Evolutionary conservation across 208 protist genomes (phyloP).

Genomic region (Trypanosoma platydactyli): DNA sequence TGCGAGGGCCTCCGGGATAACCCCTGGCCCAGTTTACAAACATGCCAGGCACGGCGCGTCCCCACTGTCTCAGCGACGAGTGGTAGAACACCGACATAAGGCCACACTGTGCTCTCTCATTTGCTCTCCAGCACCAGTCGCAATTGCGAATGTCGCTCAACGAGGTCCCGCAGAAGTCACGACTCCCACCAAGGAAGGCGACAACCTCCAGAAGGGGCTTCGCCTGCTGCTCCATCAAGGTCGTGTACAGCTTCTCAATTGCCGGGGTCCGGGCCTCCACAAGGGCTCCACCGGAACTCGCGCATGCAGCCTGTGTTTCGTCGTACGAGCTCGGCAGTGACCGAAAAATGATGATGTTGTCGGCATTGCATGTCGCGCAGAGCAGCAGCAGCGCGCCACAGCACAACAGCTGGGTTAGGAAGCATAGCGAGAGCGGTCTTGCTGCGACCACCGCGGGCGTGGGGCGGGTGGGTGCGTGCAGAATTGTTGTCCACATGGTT

Average conservation of each 20-base stretch:
- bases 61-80: background rate
- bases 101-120: background rate
- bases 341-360: background rate
- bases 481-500: too few relatives aligned
- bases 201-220: background rate
- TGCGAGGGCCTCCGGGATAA: constrained; percentile 1
- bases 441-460: background rate
- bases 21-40: constrained; percentile 3
- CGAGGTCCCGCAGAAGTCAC: background rate
- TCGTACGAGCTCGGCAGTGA: background rate
- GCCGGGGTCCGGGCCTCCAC: constrained; percentile 3
- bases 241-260: background rate
- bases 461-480: background rate
- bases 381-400: background rate
- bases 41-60: constrained; percentile 3
- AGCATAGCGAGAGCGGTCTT: background rate
- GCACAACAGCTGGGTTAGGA: background rate
- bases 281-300: background rate
- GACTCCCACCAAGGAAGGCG: constrained; percentile 9
- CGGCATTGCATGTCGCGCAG: constrained; percentile 5
- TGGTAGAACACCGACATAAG: background rate
- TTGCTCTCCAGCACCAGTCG: constrained; percentile 5
- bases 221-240: background rate
- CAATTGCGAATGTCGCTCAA: background rate
- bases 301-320: background rate